Percentiles rank a stretch among this genome's conserved stretches.
These are phyloP conservation scores for Baeospora myosura DNA, from an alignment of 1,284 basidiomycete species.

Conservation along the genomic window DNA sequence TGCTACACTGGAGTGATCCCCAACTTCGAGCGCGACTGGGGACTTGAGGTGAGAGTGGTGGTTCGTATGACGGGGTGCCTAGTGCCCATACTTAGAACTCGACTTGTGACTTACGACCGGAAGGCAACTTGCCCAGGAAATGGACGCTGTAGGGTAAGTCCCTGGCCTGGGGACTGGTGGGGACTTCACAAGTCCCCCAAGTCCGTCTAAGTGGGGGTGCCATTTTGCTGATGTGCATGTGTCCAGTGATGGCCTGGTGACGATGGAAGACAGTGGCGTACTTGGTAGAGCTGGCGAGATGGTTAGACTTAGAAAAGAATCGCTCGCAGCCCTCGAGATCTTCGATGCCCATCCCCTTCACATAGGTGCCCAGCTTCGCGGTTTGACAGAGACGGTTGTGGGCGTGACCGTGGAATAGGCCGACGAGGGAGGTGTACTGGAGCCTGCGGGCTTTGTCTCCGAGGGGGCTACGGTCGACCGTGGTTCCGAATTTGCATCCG, in stretches of 20 bases:
- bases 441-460: background rate
- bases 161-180: no score
- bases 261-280: conserved; percentile 17
- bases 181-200: no score
- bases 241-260: conserved; percentile 16
- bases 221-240: no score
- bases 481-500: conserved; percentile 9
- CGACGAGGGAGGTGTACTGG: conserved; percentile 2
- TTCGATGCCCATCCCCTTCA: conserved; percentile 17
- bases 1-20: no score
- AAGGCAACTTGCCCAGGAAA: no score
- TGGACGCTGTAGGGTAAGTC: no score
- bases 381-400: conserved; percentile 20
- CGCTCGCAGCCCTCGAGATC: conserved; percentile 20
- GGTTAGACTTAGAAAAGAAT: conserved; percentile 18
- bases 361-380: conserved; percentile 11
- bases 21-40: no score
- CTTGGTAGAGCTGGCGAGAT: conserved; percentile 13
- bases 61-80: no score
- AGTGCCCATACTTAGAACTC: no score
- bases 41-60: no score
- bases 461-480: conserved; percentile 7
- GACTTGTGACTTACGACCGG: no score
- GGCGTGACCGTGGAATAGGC: conserved; percentile 16
- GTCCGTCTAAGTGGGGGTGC: no score